Base-by-base conservation (phyloP, 768 basidiomycete genomes). In the Mycena epipterygia region DNA sequence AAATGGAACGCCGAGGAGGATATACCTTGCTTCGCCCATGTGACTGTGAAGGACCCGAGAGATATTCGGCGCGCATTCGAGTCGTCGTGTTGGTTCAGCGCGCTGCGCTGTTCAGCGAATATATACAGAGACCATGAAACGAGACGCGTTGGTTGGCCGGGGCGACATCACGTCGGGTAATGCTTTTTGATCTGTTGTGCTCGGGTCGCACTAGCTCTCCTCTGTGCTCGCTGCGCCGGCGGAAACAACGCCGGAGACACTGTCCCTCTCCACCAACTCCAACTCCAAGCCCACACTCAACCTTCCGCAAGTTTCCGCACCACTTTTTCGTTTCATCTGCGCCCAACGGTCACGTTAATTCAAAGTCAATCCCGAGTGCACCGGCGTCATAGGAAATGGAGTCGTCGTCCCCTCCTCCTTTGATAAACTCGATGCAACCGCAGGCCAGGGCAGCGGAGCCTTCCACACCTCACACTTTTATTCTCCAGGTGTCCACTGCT, bases 191-290 rank as follows among this genome's bases (percentile, higher is more conserved):
- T n/a, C n/a, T n/a, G n/a, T n/a, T n/a, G n/a, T n/a, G n/a, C n/a
- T n/a, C n/a, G n/a, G n/a, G n/a, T n/a, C n/a, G n/a, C n/a, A n/a
- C n/a, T n/a, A n/a, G n/a, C n/a, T n/a, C n/a, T n/a, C n/a, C n/a
- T 99, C 79, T 99, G 97, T 76, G 97, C 96, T 23, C 89, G 98
- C 53, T 98, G 96, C 79, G 98, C 98, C 16, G 98, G 98, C 17
- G 98, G 98, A 14, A 99, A 98, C 85, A 99, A 99, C 79, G 98
- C 98, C 27, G 98, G 98, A 2, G 98, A 99, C 83, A 99, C 98
- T 27, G 95, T 91, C 7, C 91, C 92, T 8, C 80, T 89, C 29
- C 89, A 94, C 68, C n/a, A n/a, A n/a, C n/a, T n/a, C n/a, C n/a
- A n/a, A n/a, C n/a, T n/a, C n/a, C n/a, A n/a, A n/a, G n/a, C n/a